Conservation (phyloP, 805 yeast species). For the Torulaspora maleeae region DNA sequence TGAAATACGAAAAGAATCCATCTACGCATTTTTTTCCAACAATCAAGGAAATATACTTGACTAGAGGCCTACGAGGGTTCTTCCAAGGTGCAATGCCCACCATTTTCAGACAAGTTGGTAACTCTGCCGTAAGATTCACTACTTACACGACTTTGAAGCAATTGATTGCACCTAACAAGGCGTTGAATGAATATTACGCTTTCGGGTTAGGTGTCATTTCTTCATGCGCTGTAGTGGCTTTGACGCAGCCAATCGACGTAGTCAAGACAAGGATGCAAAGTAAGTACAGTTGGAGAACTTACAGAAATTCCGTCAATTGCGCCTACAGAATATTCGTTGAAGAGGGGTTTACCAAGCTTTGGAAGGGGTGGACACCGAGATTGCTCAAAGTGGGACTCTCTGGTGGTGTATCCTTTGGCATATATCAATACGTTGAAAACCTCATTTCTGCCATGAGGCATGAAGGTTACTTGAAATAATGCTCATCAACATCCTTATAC, state of each 20-base stretch:
- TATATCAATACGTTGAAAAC: slow-evolving; percentile 55
- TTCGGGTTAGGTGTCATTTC: slow-evolving; percentile 54
- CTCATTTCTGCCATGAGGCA: slow-evolving; percentile 19
- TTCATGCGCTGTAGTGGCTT: slow-evolving; percentile 65
- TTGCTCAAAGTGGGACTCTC: slow-evolving; percentile 64
- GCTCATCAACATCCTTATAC: not conserved
- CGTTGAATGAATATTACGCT: slow-evolving; percentile 36
- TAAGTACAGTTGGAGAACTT: slow-evolving; percentile 53
- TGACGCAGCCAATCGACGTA: slow-evolving; percentile 87
- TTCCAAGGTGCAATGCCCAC: slow-evolving; percentile 84
- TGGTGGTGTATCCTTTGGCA: slow-evolving; percentile 63
- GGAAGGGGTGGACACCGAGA: slow-evolving; percentile 63
- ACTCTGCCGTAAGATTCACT: slow-evolving; percentile 79
- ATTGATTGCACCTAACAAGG: slow-evolving; percentile 44
- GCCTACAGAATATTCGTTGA: slow-evolving; percentile 46
- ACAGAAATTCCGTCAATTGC: slow-evolving; percentile 58
- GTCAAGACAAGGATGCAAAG: slow-evolving; percentile 84
- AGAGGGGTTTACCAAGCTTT: slow-evolving; percentile 43
- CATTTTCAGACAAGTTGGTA: slow-evolving; percentile 67
- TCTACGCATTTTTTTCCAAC: slow-evolving; percentile 50
- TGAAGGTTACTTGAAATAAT: slow-evolving; percentile 18
- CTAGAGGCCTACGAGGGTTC: slow-evolving; percentile 74
- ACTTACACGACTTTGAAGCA: slow-evolving; percentile 77
- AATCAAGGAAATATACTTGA: slow-evolving; percentile 58
- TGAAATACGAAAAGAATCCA: slow-evolving; percentile 48